Percentiles rank a stretch among this genome's conserved stretches.
These are phyloP conservation scores for Posidonia australis DNA, from an alignment of 106 monocot species.

Conservation along the genomic window DNA sequence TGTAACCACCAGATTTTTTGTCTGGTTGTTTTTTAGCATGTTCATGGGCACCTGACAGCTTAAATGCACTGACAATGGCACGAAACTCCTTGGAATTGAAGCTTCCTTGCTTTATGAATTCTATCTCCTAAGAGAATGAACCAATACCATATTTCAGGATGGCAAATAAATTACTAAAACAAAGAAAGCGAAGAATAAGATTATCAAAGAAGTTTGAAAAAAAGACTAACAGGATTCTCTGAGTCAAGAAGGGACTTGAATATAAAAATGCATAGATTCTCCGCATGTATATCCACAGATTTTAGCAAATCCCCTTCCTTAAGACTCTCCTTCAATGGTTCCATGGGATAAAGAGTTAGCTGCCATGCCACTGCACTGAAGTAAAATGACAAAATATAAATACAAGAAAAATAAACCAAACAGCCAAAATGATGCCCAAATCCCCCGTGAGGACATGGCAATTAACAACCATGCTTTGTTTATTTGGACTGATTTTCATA, in stretches of 20 bases:
- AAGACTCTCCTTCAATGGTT: slow-evolving; percentile 19
- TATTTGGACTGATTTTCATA: too few species aligned
- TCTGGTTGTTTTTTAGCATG: slow-evolving; percentile 20
- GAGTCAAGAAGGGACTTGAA: slow-evolving; percentile 71
- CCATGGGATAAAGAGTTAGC: slow-evolving; percentile 46
- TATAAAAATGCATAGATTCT: slow-evolving; percentile 62
- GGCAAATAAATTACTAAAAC: neutral
- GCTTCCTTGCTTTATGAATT: slow-evolving; percentile 82
- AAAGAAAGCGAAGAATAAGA: neutral
- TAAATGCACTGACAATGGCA: slow-evolving; percentile 60
- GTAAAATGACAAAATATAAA: slow-evolving; percentile 9
- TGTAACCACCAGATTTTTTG: slow-evolving; percentile 26
- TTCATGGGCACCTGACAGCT: slow-evolving; percentile 40
- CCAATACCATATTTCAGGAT: neutral
- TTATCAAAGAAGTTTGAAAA: neutral
- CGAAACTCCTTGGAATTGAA: slow-evolving; percentile 65
- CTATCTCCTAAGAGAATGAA: slow-evolving; percentile 48
- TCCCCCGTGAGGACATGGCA: too few species aligned
- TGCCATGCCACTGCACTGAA: slow-evolving; percentile 90
- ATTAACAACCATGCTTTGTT: too few species aligned
- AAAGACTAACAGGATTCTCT: slow-evolving; percentile 54
- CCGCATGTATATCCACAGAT: slow-evolving; percentile 21
- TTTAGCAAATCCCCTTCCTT: neutral
- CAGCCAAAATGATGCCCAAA: neutral
- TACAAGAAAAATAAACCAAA: neutral